These are phyloP conservation scores for Cercophora newfieldiana DNA, from an alignment of 495 filamentous ascomycete species.

Conservation along the genomic window DNA sequence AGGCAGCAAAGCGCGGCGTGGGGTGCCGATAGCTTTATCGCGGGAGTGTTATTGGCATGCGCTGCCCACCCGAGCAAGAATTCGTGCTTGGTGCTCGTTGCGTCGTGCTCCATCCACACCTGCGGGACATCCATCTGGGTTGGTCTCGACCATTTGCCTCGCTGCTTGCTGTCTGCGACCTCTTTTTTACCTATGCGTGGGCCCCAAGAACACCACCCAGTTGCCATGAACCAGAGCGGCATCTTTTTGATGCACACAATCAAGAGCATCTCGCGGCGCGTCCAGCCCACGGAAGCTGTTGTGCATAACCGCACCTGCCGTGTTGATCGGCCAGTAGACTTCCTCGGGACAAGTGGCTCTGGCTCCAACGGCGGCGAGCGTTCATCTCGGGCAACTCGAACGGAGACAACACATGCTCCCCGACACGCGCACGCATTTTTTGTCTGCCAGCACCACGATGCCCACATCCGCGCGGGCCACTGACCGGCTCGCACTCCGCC, in stretches of 20 bases:
- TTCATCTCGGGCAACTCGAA: not conserved
- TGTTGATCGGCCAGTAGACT: conserved; percentile 9
- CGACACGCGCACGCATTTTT: conserved; percentile 3
- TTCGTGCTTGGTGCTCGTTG: not conserved
- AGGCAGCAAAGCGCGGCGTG: conserved; percentile 14
- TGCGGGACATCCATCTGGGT: not conserved
- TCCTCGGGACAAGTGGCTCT: conserved; percentile 10
- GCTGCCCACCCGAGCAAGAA: not conserved
- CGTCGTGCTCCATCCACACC: not conserved
- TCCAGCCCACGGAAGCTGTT: conserved; percentile 16
- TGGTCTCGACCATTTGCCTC: conserved; percentile 4
- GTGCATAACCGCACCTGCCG: conserved; percentile 21
- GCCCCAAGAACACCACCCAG: conserved; percentile 11
- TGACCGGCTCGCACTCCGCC: not conserved
- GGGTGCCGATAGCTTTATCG: not conserved
- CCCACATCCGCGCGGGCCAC: conserved; percentile 6
- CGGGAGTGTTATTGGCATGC: not conserved
- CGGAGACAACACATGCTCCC: conserved; percentile 10
- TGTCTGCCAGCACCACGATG: not conserved
- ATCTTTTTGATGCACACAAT: conserved; percentile 4
- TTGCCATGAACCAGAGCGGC: not conserved
- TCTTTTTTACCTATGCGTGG: too few relatives aligned
- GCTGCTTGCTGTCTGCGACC: not conserved
- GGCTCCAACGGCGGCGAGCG: conserved; percentile 1
- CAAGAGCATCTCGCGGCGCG: conserved; percentile 5